Evolutionary conservation across 805 yeast species (phyloP), one percentile per base, ranked within the genome.

Genomic region (Yarrowia alimentaria): DNA sequence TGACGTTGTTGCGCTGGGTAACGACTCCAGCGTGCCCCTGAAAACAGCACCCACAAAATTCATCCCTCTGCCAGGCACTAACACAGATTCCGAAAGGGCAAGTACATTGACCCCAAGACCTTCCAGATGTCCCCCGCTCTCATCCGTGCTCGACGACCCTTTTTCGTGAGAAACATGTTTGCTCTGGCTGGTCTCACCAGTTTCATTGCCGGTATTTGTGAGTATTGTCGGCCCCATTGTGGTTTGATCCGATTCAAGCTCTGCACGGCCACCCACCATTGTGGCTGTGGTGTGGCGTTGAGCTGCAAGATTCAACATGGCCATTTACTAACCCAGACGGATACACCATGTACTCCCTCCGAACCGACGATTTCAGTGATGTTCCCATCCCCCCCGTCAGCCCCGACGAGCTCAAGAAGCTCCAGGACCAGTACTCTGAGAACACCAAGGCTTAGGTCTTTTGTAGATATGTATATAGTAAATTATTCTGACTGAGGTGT

Each of bases 361-460:
- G 61, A 34, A 66, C 59, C 71, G 96, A 89, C 63, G 95, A 91
- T 57, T 88, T 91, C 64, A 79, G 75, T 37, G 96, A 90, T 64
- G 87, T 91, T 58, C 97, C 97, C 31, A 81, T 91, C 58, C 99
- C 99, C 40, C 97, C 98, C 14, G 75, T 91, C 54, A 76, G 83
- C 30, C 93, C 85, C 55, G 81, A 75, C 50, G 93, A 88, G 50
- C 8, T 43, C 37, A 43, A 43, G 50, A 43, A 43, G 37, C 50
- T 43, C 18, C 50, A 43, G 30, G 31, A 13, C 37, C 29, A 43
- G 30, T 43, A 43, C 37, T 12, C 16, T 16, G 22, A 30, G 30
- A 29, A 43, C 28, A 17, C 28, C 50, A 40, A 40, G 47, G 47
- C 47, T 18, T 40, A 40, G 19, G 47, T 28, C 45, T 38, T 38